A percentile compares a stretch with the other conserved stretches of the same genome.
These are phyloP conservation scores for Eleusine indica DNA, from an alignment of 176 grass and related monocot genomes.

Conservation along the genomic window DNA sequence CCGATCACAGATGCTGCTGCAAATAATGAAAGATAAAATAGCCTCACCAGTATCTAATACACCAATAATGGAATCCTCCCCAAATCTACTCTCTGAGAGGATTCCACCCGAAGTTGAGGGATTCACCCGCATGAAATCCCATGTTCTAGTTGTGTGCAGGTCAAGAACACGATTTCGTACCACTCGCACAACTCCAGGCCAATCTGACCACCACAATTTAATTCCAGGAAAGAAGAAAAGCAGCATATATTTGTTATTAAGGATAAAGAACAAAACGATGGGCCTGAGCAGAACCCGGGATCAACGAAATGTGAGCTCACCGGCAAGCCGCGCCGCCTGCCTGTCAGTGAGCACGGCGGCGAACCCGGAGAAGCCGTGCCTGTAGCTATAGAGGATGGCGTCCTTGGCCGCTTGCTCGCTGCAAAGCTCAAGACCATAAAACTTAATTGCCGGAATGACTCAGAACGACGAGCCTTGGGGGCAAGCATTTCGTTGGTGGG, in stretches of 20 bases:
- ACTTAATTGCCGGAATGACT: neutral
- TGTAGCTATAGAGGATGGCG: slow-evolving; percentile 94
- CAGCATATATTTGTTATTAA: slow-evolving; percentile 12
- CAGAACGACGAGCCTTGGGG: neutral
- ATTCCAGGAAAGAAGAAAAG: neutral
- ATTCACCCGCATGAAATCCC: slow-evolving; percentile 86
- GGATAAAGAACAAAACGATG: neutral
- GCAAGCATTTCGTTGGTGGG: neutral
- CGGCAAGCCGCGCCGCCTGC: slow-evolving; percentile 63
- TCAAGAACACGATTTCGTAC: slow-evolving; percentile 77
- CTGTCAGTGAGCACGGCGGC: slow-evolving; percentile 70
- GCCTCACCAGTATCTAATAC: slow-evolving; percentile 82
- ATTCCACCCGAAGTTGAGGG: slow-evolving; percentile 43
- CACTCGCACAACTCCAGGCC: slow-evolving; percentile 76
- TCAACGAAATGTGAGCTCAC: slow-evolving; percentile 43
- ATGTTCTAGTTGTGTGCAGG: slow-evolving; percentile 93
- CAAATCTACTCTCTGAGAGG: slow-evolving; percentile 62
- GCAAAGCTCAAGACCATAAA: slow-evolving; percentile 18
- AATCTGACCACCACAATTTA: slow-evolving; percentile 49
- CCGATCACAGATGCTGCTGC: neutral
- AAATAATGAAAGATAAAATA: neutral
- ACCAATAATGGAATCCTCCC: slow-evolving; percentile 82
- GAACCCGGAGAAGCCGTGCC: slow-evolving; percentile 94
- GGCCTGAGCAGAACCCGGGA: neutral
- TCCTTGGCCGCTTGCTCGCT: slow-evolving; percentile 65